Percentiles rank a stretch among this genome's conserved stretches.
Conservation (phyloP, 768 basidiomycete species). For the Termitomyces sp. region DNA sequence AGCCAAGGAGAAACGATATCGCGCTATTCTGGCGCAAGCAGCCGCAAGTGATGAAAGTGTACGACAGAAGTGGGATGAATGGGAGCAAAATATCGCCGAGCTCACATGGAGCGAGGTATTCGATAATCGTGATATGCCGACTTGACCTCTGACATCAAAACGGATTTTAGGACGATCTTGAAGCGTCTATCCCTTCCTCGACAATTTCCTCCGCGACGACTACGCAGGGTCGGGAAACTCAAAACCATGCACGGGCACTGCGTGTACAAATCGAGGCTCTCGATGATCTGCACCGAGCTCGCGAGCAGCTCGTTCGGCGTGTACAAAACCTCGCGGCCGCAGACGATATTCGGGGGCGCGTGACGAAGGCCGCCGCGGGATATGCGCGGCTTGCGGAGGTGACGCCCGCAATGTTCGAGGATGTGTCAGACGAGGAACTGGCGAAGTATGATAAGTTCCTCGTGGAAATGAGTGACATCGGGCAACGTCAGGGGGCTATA, state of each 20-base stretch:
- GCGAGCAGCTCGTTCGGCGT: slow-evolving; percentile 57
- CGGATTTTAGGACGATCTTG: slow-evolving; percentile 53
- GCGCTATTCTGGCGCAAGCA: slow-evolving; percentile 67
- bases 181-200: slow-evolving; percentile 63
- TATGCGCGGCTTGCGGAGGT: slow-evolving; percentile 66
- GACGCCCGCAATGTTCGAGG: slow-evolving; percentile 84
- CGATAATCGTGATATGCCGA: not conserved
- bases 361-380: slow-evolving; percentile 59
- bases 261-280: slow-evolving; percentile 75
- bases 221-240: slow-evolving; percentile 41
- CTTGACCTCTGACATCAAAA: not conserved
- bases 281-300: slow-evolving; percentile 59
- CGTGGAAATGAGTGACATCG: slow-evolving; percentile 44
- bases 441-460: slow-evolving; percentile 79
- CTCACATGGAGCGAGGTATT: slow-evolving; percentile 65
- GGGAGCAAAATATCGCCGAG: slow-evolving; percentile 67
- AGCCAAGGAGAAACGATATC: slow-evolving; percentile 65
- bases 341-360: slow-evolving; percentile 69
- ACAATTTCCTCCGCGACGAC: slow-evolving; percentile 33
- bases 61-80: slow-evolving; percentile 81
- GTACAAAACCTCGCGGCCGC: slow-evolving; percentile 54
- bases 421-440: slow-evolving; percentile 71
- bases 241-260: slow-evolving; percentile 60
- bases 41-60: slow-evolving; percentile 71
- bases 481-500: slow-evolving; percentile 57